phyloP scores from a whole-genome alignment of 1,284 basidiomycete genomes.

The Naganishia cerealis region DNA sequence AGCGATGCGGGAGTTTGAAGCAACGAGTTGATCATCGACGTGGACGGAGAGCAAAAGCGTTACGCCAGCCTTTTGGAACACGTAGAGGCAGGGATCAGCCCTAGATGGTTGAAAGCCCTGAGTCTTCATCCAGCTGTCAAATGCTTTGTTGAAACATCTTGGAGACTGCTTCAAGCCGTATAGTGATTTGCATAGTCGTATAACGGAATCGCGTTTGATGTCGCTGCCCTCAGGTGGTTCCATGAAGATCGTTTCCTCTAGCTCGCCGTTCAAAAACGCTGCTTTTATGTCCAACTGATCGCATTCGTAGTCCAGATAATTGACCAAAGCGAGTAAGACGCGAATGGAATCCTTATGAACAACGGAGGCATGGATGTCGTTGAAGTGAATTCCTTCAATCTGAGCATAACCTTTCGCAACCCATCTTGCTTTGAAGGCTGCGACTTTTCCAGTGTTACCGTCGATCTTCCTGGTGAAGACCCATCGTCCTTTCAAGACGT shows the following conservation, averaged over 20 bases:
- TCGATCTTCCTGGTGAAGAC: slow-evolving; percentile 38
- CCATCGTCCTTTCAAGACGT: slow-evolving; percentile 28
- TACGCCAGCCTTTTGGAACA: background rate
- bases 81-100: slow-evolving; percentile 34
- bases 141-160: slow-evolving; percentile 37
- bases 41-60: slow-evolving; percentile 35
- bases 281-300: slow-evolving; percentile 42
- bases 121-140: slow-evolving; percentile 35
- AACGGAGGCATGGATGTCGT: slow-evolving; percentile 37
- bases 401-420: slow-evolving; percentile 47
- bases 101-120: slow-evolving; percentile 34
- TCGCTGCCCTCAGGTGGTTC: slow-evolving; percentile 21
- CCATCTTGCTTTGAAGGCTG: slow-evolving; percentile 45
- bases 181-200: slow-evolving; percentile 37
- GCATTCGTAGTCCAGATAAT: too few species aligned
- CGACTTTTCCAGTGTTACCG: slow-evolving; percentile 36
- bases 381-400: slow-evolving; percentile 45
- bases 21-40: slow-evolving; percentile 42
- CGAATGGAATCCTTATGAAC: slow-evolving; percentile 39
- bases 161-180: slow-evolving; percentile 42
- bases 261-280: slow-evolving; percentile 29
- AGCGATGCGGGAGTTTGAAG: slow-evolving; percentile 26
- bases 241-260: slow-evolving; percentile 20
- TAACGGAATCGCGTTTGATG: slow-evolving; percentile 30
- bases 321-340: too few species aligned